Conservation (phyloP, 2,329 filamentous ascomycete species). For the Sarocladiaceae sp. region DNA sequence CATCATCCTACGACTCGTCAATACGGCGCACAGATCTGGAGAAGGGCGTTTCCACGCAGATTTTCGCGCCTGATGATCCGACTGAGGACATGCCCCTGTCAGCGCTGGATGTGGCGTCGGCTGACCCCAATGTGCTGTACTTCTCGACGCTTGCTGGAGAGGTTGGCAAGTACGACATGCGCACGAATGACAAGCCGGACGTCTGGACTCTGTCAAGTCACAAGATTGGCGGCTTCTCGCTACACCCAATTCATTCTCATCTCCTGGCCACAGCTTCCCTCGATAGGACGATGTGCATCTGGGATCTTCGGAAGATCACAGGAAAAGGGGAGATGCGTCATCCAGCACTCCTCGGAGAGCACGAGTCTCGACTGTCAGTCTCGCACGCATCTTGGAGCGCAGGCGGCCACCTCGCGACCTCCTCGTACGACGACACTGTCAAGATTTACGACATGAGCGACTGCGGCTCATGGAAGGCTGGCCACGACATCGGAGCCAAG, state of each 20-base stretch:
- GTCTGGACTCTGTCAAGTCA: conserved; percentile 78
- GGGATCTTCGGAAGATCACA: conserved; percentile 80
- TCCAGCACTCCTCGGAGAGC: conserved; percentile 73
- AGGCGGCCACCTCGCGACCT: conserved; percentile 81
- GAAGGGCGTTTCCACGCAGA: conserved; percentile 73
- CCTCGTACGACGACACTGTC: conserved; percentile 90
- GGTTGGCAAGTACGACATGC: conserved; percentile 77
- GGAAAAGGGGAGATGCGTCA: conserved; percentile 55
- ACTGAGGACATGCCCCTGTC: conserved; percentile 76
- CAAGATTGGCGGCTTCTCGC: conserved; percentile 91
- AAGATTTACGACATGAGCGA: conserved; percentile 82
- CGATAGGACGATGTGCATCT: conserved; percentile 84
- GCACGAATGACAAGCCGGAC: conserved; percentile 52
- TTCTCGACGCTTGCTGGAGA: conserved; percentile 83
- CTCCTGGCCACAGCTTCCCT: conserved; percentile 85
- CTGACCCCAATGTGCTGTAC: conserved; percentile 69
- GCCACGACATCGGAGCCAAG: conserved; percentile 51
- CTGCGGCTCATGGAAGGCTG: conserved; percentile 54
- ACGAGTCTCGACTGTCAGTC: conserved; percentile 78
- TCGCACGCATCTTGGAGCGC: conserved; percentile 89
- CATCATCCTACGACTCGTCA: conserved; percentile 88
- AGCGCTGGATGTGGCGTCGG: conserved; percentile 71
- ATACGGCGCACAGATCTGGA: conserved; percentile 82
- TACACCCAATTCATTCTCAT: conserved; percentile 77
- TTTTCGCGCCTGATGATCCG: conserved; percentile 70